phyloP scores from a whole-genome alignment of 2,329 filamentous ascomycete genomes.

The Trichophyton rubrum region DNA sequence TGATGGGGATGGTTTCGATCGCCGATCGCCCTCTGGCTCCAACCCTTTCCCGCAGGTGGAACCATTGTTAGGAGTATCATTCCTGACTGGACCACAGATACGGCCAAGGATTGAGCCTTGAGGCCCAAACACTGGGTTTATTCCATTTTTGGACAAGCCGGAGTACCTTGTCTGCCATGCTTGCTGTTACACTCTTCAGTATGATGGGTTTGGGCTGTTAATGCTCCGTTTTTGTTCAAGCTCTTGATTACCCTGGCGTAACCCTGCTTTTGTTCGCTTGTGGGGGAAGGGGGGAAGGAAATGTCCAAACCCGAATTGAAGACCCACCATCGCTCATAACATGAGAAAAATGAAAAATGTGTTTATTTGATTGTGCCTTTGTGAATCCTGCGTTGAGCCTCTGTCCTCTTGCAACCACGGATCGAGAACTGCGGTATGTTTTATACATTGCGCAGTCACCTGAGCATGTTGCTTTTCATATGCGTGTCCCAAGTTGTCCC shows the following conservation, averaged over 20 bases:
- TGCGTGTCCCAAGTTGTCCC: background rate
- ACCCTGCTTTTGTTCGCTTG: background rate
- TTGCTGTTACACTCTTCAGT: background rate
- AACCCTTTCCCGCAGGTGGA: background rate
- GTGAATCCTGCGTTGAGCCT: background rate
- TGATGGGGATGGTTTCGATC: background rate
- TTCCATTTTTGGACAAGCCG: constrained; percentile 2
- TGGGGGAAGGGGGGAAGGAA: background rate
- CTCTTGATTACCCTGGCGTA: background rate
- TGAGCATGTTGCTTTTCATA: constrained; percentile 1
- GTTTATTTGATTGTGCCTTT: background rate
- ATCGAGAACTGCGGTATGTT: background rate
- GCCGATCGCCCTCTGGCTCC: background rate
- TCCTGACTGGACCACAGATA: background rate
- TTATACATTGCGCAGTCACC: background rate
- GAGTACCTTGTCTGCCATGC: constrained; percentile 3
- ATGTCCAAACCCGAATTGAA: background rate
- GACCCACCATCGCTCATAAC: background rate
- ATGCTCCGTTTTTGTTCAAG: background rate
- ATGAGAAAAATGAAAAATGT: no score
- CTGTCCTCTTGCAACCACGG: no score
- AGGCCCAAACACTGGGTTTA: background rate
- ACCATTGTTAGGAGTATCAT: background rate
- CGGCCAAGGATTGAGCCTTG: background rate
- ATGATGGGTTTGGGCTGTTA: background rate